Conservation (phyloP, 208 protist species). For the Acanthamoeba castellanii region DNA sequence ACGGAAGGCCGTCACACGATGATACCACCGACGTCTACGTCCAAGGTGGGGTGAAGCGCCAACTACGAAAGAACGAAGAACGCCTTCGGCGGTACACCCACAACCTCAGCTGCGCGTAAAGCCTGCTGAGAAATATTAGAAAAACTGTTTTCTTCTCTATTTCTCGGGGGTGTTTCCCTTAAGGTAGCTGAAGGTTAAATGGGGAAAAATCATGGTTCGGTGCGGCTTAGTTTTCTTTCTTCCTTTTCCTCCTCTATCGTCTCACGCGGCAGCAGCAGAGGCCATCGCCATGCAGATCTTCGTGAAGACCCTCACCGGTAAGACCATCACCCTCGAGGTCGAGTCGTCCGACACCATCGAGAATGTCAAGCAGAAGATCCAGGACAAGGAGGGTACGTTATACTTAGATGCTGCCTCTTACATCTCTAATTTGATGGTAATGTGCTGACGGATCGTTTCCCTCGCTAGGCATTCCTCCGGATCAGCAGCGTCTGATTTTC, state of each 20-base stretch:
- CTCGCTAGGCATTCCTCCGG: constrained; percentile 90
- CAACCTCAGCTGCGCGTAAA: too few species aligned
- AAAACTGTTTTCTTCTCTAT: not conserved
- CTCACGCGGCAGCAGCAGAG: not conserved
- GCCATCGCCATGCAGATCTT: constrained; percentile 91
- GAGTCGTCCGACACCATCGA: constrained; percentile 97
- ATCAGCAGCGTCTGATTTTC: constrained; percentile 96
- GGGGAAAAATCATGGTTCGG: not conserved
- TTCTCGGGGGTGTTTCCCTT: not conserved
- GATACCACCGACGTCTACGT: too few species aligned
- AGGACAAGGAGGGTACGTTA: constrained; percentile 97
- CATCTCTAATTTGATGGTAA: not conserved
- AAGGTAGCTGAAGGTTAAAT: not conserved
- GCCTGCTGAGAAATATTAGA: too few species aligned
- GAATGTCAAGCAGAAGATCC: constrained; percentile 98
- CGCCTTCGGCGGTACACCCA: not conserved
- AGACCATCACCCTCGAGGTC: constrained; percentile 99
- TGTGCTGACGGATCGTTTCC: not conserved
- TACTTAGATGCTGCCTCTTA: not conserved
- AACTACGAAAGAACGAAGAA: not conserved
- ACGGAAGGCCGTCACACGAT: too few species aligned
- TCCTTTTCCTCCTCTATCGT: constrained; percentile 36
- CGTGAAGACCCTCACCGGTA: constrained; percentile 98
- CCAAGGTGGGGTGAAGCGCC: too few species aligned
- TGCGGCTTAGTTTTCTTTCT: not conserved